phyloP scores from a whole-genome alignment of 768 basidiomycete genomes.

The Lentinula raphanica region DNA sequence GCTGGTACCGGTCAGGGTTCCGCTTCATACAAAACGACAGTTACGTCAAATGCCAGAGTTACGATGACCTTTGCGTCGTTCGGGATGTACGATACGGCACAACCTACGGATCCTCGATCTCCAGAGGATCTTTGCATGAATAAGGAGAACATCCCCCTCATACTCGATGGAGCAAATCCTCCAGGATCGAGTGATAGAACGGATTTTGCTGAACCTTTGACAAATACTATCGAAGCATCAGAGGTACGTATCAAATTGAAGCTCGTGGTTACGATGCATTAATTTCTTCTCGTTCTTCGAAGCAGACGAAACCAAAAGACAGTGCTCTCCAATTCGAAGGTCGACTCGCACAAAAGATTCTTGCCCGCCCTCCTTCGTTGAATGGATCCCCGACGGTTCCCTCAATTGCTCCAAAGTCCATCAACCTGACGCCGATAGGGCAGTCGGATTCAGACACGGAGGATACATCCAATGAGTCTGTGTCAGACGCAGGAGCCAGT shows the following conservation, averaged over 20 bases:
- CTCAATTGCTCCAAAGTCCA: background rate
- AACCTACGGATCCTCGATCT: background rate
- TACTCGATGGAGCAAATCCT: background rate
- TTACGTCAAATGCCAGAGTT: background rate
- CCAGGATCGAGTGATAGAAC: background rate
- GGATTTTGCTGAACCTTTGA: no score
- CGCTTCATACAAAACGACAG: background rate
- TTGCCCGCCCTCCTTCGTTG: constrained; percentile 1
- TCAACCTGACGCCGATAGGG: background rate
- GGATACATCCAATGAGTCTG: background rate
- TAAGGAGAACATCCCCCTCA: background rate
- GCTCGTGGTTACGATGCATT: background rate
- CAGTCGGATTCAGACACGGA: background rate
- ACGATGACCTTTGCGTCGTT: background rate
- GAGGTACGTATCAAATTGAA: background rate
- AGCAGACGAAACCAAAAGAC: background rate
- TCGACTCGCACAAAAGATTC: background rate
- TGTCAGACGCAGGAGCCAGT: background rate
- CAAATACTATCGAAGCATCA: no score
- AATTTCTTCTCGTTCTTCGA: background rate
- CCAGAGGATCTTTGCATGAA: background rate
- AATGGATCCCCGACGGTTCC: background rate
- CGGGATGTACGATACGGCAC: background rate
- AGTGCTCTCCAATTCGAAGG: background rate
- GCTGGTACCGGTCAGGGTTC: background rate